Conservation (phyloP, 139 green algal genomes). For the Pseudopediastrum boryanum region DNA sequence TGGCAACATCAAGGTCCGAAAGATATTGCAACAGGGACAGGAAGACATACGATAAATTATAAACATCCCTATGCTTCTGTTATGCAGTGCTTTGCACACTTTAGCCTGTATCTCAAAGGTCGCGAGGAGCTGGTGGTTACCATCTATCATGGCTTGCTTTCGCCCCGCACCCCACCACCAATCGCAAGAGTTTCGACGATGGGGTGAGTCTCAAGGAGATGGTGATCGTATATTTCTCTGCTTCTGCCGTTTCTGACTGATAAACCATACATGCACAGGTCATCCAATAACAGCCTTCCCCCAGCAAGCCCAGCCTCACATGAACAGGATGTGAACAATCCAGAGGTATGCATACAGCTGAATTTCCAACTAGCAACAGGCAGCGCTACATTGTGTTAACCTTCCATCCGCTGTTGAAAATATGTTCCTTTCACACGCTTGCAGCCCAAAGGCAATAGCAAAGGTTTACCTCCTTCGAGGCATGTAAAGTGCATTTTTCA, state of each 20-base stretch:
- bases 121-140: conserved; percentile 67
- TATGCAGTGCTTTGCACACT: conserved; percentile 63
- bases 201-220: too few species aligned
- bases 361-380: not conserved
- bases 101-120: conserved; percentile 68
- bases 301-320: conserved; percentile 59
- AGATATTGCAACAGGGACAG: not conserved
- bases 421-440: too few species aligned
- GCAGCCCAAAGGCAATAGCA: too few species aligned
- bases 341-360: conserved; percentile 43
- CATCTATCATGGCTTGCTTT: conserved; percentile 39
- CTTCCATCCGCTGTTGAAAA: too few species aligned
- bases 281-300: conserved; percentile 37
- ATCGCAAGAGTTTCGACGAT: conserved; percentile 3
- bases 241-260: not conserved
- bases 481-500: not conserved
- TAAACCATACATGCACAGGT: too few species aligned
- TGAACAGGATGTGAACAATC: conserved; percentile 61
- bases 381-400: not conserved
- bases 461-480: too few species aligned
- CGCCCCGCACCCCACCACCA: not conserved
- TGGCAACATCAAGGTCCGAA: conserved; percentile 56
- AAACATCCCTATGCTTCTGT: not conserved
- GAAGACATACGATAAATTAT: not conserved
- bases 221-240: not conserved